Evolutionary conservation across 140 eudicot genomes (phyloP).

Genomic region (Bidens hawaiensis): DNA sequence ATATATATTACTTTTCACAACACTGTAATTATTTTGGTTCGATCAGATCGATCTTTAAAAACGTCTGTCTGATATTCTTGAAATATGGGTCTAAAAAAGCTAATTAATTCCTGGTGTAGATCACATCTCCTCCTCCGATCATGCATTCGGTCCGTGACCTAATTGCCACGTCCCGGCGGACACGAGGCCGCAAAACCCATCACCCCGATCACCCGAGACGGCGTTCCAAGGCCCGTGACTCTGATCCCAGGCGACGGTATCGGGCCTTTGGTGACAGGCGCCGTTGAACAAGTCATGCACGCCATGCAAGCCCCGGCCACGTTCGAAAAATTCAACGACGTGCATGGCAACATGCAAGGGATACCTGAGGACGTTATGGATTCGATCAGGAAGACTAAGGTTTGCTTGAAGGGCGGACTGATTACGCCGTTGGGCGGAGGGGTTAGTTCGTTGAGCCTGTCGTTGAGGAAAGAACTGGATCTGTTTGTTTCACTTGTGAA

Average conservation of each 20-base stretch:
- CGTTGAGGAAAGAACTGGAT: conserved; percentile 64
- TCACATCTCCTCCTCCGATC: conserved; percentile 27
- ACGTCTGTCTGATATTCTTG: too few species aligned
- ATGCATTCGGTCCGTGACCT: conserved; percentile 34
- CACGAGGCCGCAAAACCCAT: conserved; percentile 33
- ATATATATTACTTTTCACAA: too few species aligned
- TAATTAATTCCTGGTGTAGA: conserved; percentile 10
- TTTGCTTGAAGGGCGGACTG: conserved; percentile 75
- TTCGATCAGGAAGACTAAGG: conserved; percentile 68
- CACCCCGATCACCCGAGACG: conserved; percentile 37
- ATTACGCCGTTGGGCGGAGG: conserved; percentile 83
- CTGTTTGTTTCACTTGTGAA: conserved; percentile 70
- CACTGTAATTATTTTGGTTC: too few species aligned
- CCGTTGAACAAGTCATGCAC: conserved; percentile 72
- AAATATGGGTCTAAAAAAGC: conserved; percentile 20
- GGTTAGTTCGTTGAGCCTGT: conserved; percentile 61
- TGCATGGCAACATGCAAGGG: conserved; percentile 45
- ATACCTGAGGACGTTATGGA: conserved; percentile 60
- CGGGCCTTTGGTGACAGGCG: conserved; percentile 86
- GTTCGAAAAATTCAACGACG: conserved; percentile 48
- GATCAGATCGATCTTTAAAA: too few species aligned
- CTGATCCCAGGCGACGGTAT: conserved; percentile 93
- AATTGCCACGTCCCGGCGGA: conserved; percentile 36
- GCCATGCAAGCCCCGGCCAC: conserved; percentile 55
- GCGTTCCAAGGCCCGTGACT: conserved; percentile 53